Conservation (phyloP, 768 basidiomycete species). For the Mycena belliarum region DNA sequence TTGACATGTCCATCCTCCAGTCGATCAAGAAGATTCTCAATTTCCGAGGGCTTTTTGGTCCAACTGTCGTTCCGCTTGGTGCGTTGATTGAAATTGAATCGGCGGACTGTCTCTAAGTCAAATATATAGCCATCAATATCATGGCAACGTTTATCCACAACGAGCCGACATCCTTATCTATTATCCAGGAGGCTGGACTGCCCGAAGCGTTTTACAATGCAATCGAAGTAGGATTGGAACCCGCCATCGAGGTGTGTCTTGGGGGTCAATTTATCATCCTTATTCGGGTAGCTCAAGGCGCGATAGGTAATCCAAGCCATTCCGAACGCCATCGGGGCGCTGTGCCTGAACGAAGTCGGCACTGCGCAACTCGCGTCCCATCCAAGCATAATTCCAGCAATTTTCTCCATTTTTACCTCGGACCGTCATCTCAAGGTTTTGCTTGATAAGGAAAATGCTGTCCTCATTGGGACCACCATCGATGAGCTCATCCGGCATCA, state of each 20-base stretch:
- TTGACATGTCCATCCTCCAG: slow-evolving; percentile 84
- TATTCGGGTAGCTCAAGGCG: slow-evolving; percentile 5
- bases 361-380: slow-evolving; percentile 77
- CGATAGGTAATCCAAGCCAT: slow-evolving; percentile 85
- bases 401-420: slow-evolving; percentile 86
- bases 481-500: slow-evolving; percentile 98
- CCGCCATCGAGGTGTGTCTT: slow-evolving; percentile 75
- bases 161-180: slow-evolving; percentile 90
- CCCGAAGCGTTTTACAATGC: slow-evolving; percentile 88
- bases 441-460: slow-evolving; percentile 91
- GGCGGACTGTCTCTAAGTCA: slow-evolving; percentile 11
- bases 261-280: neutral
- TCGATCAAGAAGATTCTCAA: slow-evolving; percentile 89
- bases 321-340: slow-evolving; percentile 92
- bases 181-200: slow-evolving; percentile 90
- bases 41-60: slow-evolving; percentile 80
- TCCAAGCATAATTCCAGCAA: slow-evolving; percentile 79
- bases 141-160: slow-evolving; percentile 98
- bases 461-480: slow-evolving; percentile 83
- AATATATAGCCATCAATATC: slow-evolving; percentile 76
- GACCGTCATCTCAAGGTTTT: slow-evolving; percentile 81
- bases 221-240: slow-evolving; percentile 82
- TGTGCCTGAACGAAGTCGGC: slow-evolving; percentile 92
- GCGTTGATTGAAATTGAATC: slow-evolving; percentile 26
- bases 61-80: slow-evolving; percentile 85